Conservation (phyloP, 2,329 filamentous ascomycete genomes). For the Fusarium sp. region DNA sequence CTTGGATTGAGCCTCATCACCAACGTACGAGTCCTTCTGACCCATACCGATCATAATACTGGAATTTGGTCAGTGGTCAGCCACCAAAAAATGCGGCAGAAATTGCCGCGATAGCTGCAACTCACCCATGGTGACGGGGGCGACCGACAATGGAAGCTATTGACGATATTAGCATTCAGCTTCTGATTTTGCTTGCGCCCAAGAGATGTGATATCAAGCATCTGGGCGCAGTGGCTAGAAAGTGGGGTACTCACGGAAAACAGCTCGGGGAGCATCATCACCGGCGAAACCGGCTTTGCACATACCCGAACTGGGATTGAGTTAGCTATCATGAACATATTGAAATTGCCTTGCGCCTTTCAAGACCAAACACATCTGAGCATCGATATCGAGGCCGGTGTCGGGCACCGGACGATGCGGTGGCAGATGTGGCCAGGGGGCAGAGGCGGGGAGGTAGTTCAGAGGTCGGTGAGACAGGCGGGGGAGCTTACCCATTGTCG, state of each 20-base stretch:
- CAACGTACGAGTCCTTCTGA: constrained; percentile 99
- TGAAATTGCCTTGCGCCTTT: constrained; percentile 10
- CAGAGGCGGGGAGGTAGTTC: constrained; percentile 40
- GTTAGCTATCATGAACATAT: constrained; percentile 54
- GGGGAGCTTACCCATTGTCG: constrained; percentile 98
- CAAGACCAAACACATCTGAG: constrained; percentile 12
- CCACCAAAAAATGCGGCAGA: constrained; percentile 28
- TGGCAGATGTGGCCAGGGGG: constrained; percentile 40
- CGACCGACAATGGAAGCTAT: constrained; percentile 98
- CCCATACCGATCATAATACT: constrained; percentile 99
- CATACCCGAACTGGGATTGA: constrained; percentile 91
- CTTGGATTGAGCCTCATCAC: constrained; percentile 99
- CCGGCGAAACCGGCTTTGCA: constrained; percentile 99
- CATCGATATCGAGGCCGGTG: constrained; percentile 32
- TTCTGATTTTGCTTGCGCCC: constrained; percentile 26
- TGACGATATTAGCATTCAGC: constrained; percentile 54
- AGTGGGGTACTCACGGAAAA: constrained; percentile 90
- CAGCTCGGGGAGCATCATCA: constrained; percentile 99
- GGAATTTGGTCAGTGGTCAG: constrained; percentile 45
- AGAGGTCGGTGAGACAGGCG: constrained; percentile 55
- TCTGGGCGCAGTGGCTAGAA: constrained; percentile 41
- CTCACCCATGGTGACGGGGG: constrained; percentile 99
- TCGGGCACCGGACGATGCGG: constrained; percentile 44
- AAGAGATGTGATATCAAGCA: constrained; percentile 31
- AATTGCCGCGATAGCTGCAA: constrained; percentile 46